Percentiles rank a stretch among this genome's conserved stretches.
These are phyloP conservation scores for Pseudopediastrum boryanum DNA, from an alignment of 139 green algal genomes.

Conservation along the genomic window DNA sequence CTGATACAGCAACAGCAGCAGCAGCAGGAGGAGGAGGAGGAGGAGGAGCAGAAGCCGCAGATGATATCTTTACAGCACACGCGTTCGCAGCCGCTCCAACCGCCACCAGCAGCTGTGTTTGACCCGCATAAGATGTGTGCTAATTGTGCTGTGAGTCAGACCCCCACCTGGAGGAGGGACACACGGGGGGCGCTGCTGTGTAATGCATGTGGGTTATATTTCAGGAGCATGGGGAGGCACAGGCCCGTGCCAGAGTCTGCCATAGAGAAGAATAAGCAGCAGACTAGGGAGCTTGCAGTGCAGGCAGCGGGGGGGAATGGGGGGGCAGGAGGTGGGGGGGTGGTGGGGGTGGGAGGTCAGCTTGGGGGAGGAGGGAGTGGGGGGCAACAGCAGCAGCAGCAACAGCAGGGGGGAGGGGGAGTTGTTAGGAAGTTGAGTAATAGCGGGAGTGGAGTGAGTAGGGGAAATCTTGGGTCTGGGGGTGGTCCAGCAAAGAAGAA, in stretches of 20 bases:
- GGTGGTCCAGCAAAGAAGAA: background rate
- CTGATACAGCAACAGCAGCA: slow-evolving; percentile 4
- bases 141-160: no score
- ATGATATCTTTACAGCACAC: no score
- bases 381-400: background rate
- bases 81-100: no score
- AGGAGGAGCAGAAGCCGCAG: background rate
- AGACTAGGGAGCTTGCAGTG: background rate
- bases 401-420: background rate
- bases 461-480: background rate
- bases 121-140: no score
- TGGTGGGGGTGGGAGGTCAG: slow-evolving; percentile 12
- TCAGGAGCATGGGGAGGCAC: background rate
- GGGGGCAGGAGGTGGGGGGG: slow-evolving; percentile 10
- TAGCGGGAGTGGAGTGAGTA: background rate
- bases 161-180: no score
- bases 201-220: slow-evolving; percentile 1
- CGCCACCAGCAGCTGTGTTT: no score
- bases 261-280: background rate
- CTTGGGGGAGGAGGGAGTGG: no score
- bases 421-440: background rate
- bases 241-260: slow-evolving; percentile 3
- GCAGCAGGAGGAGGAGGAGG: background rate
- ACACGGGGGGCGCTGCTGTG: no score
- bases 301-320: background rate